Percentiles rank a stretch among this genome's conserved stretches.
These are phyloP conservation scores for Euptelea pleiosperma DNA, from an alignment of 164 flowering plant species.

Conservation along the genomic window DNA sequence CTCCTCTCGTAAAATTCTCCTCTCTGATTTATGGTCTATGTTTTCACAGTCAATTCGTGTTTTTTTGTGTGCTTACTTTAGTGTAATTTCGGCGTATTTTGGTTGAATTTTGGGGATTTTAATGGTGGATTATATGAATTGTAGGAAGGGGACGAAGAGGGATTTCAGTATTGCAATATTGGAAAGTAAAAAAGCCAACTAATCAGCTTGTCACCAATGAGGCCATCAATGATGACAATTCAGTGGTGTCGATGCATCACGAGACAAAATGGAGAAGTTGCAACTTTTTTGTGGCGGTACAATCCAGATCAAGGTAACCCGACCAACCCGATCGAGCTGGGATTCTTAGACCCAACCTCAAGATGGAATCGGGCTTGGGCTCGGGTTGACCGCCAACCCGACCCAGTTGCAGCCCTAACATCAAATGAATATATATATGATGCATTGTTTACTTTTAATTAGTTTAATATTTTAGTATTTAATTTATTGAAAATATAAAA, in stretches of 20 bases:
- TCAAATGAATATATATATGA: too few relatives aligned
- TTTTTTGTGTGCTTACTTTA: not conserved
- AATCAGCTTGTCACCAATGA: slow-evolving; percentile 40
- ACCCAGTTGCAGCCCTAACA: too few relatives aligned
- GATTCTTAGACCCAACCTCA: too few relatives aligned
- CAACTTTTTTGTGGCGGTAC: slow-evolving; percentile 41
- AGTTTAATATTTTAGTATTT: too few relatives aligned
- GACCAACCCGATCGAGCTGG: too few relatives aligned
- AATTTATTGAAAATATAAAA: too few relatives aligned
- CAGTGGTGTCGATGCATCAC: slow-evolving; percentile 35
- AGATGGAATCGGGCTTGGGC: too few relatives aligned
- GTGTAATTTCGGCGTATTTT: not conserved
- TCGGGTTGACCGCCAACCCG: too few relatives aligned
- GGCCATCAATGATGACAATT: slow-evolving; percentile 38
- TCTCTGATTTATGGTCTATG: not conserved
- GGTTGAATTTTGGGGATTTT: slow-evolving; percentile 1
- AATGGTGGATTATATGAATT: slow-evolving; percentile 1
- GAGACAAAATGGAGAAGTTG: slow-evolving; percentile 42
- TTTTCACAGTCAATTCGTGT: not conserved
- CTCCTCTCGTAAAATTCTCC: slow-evolving; percentile 12
- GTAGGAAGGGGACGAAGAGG: slow-evolving; percentile 39
- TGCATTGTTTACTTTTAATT: too few relatives aligned
- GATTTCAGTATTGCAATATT: slow-evolving; percentile 41
- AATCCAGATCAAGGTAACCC: slow-evolving; percentile 33
- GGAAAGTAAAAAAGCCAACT: slow-evolving; percentile 35